phyloP scores from a whole-genome alignment of 2,329 filamentous ascomycete genomes.

The Dactylellina leptospora region DNA sequence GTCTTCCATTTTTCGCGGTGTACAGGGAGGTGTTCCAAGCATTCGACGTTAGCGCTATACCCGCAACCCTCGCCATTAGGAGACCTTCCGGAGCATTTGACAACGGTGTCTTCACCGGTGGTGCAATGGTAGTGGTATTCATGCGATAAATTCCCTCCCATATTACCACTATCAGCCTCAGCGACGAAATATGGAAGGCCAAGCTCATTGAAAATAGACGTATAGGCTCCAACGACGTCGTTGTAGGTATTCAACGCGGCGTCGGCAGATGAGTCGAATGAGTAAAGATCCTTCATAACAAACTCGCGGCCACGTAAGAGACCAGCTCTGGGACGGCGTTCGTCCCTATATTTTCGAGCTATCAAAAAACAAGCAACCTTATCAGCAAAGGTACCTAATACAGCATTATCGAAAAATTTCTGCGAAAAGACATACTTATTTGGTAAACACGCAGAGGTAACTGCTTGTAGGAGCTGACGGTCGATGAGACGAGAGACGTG shows the following conservation, averaged over 20 bases:
- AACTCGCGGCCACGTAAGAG: conserved; percentile 90
- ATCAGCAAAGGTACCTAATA: neutral
- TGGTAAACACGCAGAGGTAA: conserved; percentile 90
- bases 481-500: conserved; percentile 77
- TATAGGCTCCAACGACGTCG: conserved; percentile 77
- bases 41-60: conserved; percentile 90
- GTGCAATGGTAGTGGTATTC: conserved; percentile 87
- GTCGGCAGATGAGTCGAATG: conserved; percentile 77
- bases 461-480: conserved; percentile 82
- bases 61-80: conserved; percentile 65
- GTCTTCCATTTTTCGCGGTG: conserved; percentile 29
- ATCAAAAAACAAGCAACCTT: neutral
- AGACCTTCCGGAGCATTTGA: conserved; percentile 69
- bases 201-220: conserved; percentile 79
- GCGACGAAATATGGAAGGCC: conserved; percentile 82
- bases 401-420: neutral
- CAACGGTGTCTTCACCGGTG: conserved; percentile 84
- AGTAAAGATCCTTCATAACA: conserved; percentile 98
- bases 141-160: conserved; percentile 91
- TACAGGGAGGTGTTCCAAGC: conserved; percentile 60
- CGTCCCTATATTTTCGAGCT: conserved; percentile 92
- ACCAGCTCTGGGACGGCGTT: conserved; percentile 85
- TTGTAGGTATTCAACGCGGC: conserved; percentile 83
- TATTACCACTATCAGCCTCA: conserved; percentile 91
- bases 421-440: conserved; percentile 73